Evolutionary conservation across 192 early-diverging fungal species (phyloP).

Genomic region (Paraglomus occultum): DNA sequence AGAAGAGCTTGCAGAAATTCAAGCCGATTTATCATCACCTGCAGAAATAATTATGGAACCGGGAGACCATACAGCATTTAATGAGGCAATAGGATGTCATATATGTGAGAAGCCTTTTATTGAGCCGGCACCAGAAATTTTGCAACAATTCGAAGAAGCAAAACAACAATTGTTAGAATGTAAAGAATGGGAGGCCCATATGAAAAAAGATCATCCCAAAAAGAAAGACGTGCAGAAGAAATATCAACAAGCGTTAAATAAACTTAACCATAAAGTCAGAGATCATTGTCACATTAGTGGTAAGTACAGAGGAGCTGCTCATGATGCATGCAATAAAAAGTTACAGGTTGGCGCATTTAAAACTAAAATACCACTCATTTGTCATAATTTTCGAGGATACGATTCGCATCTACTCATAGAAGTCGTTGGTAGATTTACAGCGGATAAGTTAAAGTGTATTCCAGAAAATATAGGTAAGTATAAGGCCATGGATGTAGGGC

Average conservation of each 20-base stretch:
- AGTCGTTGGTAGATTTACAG: slow-evolving; percentile 6
- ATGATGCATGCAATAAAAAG: slow-evolving; percentile 20
- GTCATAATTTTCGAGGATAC: slow-evolving; percentile 18
- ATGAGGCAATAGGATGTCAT: not conserved
- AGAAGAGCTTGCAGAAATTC: slow-evolving; percentile 4
- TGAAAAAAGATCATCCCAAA: not conserved
- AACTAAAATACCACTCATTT: slow-evolving; percentile 15
- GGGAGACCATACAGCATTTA: not conserved
- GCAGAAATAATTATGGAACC: slow-evolving; percentile 22
- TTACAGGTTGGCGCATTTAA: slow-evolving; percentile 10
- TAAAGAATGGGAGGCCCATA: slow-evolving; percentile 7
- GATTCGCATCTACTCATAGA: slow-evolving; percentile 18
- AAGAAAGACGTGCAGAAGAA: slow-evolving; percentile 7
- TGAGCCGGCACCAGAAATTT: not conserved
- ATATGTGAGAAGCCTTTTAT: slow-evolving; percentile 18
- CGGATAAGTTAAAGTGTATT: slow-evolving; percentile 16
- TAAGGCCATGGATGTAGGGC: slow-evolving; percentile 19
- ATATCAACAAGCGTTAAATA: slow-evolving; percentile 4
- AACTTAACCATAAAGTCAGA: not conserved
- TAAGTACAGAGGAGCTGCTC: slow-evolving; percentile 12
- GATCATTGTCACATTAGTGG: slow-evolving; percentile 16
- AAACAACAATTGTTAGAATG: slow-evolving; percentile 12
- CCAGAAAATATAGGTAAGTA: slow-evolving; percentile 20
- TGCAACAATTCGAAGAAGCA: slow-evolving; percentile 15
- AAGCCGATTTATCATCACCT: slow-evolving; percentile 1